Evolutionary conservation across 2,329 filamentous ascomycete genomes (phyloP).

Genomic region (Pseudogymnoascus sp.): DNA sequence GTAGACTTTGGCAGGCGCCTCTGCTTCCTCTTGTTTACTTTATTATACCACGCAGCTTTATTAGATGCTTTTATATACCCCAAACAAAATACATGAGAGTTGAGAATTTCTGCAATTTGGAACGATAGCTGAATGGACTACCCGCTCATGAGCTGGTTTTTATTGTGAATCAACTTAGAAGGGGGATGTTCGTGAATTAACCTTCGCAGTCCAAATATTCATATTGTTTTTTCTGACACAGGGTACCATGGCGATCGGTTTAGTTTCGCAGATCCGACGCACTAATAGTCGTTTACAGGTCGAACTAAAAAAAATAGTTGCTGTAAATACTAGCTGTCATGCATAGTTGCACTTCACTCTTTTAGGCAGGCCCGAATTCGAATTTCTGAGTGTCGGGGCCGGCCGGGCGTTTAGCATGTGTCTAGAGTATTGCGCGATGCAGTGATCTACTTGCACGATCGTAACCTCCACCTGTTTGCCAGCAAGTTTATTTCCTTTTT

Average conservation of each 20-base stretch:
- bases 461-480: background rate
- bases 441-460: background rate
- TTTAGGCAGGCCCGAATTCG: background rate
- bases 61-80: constrained; percentile 7
- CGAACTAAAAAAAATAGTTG: background rate
- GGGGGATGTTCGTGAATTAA: background rate
- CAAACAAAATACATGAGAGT: constrained; percentile 2
- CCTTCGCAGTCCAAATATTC: background rate
- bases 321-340: background rate
- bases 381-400: background rate
- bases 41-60: constrained; percentile 2
- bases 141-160: background rate
- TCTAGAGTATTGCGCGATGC: background rate
- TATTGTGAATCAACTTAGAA: background rate
- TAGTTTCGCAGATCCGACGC: too few species aligned
- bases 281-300: too few species aligned
- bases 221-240: too few species aligned
- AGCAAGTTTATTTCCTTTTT: background rate
- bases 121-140: background rate
- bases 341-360: background rate
- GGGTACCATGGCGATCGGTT: too few species aligned
- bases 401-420: background rate
- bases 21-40: background rate
- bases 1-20: background rate
- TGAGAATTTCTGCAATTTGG: background rate